phyloP scores from a whole-genome alignment of 768 basidiomycete genomes.

The Lyophyllum semitale region DNA sequence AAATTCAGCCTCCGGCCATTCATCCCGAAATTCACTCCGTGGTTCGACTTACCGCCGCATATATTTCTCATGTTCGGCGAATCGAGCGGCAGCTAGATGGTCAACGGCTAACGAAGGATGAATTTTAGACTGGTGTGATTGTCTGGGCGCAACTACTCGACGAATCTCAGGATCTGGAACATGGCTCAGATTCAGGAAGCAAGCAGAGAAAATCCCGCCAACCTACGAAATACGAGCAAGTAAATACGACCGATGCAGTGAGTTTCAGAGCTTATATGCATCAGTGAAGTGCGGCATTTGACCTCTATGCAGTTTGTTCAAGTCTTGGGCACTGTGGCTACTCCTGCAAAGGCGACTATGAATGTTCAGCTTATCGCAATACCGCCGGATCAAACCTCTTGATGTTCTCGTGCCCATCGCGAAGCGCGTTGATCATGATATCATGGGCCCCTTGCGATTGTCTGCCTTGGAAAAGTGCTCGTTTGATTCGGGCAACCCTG shows the following conservation, averaged over 20 bases:
- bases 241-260: slow-evolving; percentile 88
- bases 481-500: slow-evolving; percentile 79
- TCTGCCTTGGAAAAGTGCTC: slow-evolving; percentile 94
- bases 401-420: slow-evolving; percentile 82
- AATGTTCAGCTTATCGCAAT: slow-evolving; percentile 80
- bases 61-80: slow-evolving; percentile 73
- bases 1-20: slow-evolving; percentile 43
- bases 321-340: slow-evolving; percentile 73
- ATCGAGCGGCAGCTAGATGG: slow-evolving; percentile 82
- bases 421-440: slow-evolving; percentile 63
- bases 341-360: slow-evolving; percentile 52
- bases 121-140: slow-evolving; percentile 79
- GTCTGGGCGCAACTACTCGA: slow-evolving; percentile 90
- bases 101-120: slow-evolving; percentile 66
- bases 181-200: slow-evolving; percentile 88
- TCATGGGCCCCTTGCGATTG: slow-evolving; percentile 91
- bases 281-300: slow-evolving; percentile 9
- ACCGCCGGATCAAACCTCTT: slow-evolving; percentile 91
- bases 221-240: too few species aligned
- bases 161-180: slow-evolving; percentile 89
- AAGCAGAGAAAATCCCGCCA: slow-evolving; percentile 81
- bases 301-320: slow-evolving; percentile 62
- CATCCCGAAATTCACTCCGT: slow-evolving; percentile 85
- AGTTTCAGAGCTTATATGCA: slow-evolving; percentile 33
- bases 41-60: slow-evolving; percentile 71